Evolutionary conservation across 345 rosid species (phyloP).

Genomic region (Camelina laxa): DNA sequence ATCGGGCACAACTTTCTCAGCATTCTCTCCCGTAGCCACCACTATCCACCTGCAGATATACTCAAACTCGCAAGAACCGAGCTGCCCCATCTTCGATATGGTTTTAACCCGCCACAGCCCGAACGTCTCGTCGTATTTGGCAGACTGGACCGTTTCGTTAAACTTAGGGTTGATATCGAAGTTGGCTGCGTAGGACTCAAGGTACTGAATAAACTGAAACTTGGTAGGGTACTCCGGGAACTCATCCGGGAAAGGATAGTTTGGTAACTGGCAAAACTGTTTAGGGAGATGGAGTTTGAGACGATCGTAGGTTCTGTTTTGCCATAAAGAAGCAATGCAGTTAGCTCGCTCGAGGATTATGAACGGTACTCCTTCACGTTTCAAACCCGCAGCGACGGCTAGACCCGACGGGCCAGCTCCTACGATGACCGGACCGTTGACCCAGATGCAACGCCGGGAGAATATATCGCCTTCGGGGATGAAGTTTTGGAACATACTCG

Average conservation of each 20-base stretch:
- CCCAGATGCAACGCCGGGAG: conserved; percentile 73
- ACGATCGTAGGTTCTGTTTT: conserved; percentile 77
- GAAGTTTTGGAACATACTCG: conserved; percentile 53
- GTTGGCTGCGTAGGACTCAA: conserved; percentile 65
- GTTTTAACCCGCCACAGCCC: conserved; percentile 80
- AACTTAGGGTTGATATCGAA: conserved; percentile 67
- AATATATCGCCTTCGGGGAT: conserved; percentile 43
- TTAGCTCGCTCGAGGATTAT: conserved; percentile 74
- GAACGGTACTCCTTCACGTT: conserved; percentile 73
- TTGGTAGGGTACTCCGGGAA: conserved; percentile 85
- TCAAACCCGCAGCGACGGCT: conserved; percentile 72
- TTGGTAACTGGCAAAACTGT: conserved; percentile 73
- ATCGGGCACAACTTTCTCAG: conserved; percentile 75
- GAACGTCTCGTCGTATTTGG: conserved; percentile 65
- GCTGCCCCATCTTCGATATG: conserved; percentile 43
- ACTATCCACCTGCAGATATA: conserved; percentile 84
- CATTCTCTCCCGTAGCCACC: conserved; percentile 91
- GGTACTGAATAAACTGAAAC: conserved; percentile 69
- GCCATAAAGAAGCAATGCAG: conserved; percentile 91
- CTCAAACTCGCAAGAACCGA: conserved; percentile 58
- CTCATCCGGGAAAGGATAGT: conserved; percentile 63
- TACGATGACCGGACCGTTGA: conserved; percentile 85
- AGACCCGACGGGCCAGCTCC: conserved; percentile 92
- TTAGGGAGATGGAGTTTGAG: conserved; percentile 92
- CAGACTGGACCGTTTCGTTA: conserved; percentile 75